A percentile compares a stretch with the other conserved stretches of the same genome.
Evolutionary conservation across 768 basidiomycete genomes (phyloP).

Genomic region (Cantharellus anzutake): DNA sequence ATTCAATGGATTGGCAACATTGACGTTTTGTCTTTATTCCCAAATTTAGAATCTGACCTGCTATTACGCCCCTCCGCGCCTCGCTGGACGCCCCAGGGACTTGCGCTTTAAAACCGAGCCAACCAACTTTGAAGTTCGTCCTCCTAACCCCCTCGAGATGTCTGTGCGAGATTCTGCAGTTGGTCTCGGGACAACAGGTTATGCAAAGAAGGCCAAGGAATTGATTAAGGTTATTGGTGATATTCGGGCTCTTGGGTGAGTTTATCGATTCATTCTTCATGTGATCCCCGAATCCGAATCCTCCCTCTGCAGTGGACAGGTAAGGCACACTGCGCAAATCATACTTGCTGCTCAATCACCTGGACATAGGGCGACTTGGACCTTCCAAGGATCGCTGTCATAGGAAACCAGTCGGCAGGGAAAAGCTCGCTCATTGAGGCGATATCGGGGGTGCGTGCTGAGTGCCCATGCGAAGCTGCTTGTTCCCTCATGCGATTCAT

Average conservation of each 20-base stretch:
- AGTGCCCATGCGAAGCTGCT: constrained; percentile 1
- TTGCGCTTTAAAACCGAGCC: too few relatives aligned
- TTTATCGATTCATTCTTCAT: background rate
- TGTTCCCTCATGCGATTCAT: background rate
- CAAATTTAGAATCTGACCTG: too few relatives aligned
- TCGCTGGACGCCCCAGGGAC: too few relatives aligned
- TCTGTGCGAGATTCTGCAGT: background rate
- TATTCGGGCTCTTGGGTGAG: constrained; percentile 5
- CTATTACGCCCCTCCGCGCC: too few relatives aligned
- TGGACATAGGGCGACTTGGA: constrained; percentile 26
- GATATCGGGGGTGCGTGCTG: constrained; percentile 23
- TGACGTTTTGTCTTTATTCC: too few relatives aligned
- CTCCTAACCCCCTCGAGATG: too few relatives aligned
- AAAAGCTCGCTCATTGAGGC: constrained; percentile 26
- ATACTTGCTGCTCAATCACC: too few relatives aligned
- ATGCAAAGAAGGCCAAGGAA: constrained; percentile 5
- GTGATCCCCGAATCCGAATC: background rate
- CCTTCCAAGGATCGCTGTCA: constrained; percentile 30
- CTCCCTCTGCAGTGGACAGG: too few relatives aligned
- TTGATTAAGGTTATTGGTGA: constrained; percentile 7
- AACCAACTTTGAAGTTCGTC: too few relatives aligned
- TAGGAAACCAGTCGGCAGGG: constrained; percentile 36
- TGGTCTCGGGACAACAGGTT: constrained; percentile 6
- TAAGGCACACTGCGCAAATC: background rate
- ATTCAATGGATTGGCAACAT: too few relatives aligned